These are phyloP conservation scores for Samsoniella hepiali DNA, from an alignment of 2,329 filamentous ascomycete genomes.

Conservation along the genomic window DNA sequence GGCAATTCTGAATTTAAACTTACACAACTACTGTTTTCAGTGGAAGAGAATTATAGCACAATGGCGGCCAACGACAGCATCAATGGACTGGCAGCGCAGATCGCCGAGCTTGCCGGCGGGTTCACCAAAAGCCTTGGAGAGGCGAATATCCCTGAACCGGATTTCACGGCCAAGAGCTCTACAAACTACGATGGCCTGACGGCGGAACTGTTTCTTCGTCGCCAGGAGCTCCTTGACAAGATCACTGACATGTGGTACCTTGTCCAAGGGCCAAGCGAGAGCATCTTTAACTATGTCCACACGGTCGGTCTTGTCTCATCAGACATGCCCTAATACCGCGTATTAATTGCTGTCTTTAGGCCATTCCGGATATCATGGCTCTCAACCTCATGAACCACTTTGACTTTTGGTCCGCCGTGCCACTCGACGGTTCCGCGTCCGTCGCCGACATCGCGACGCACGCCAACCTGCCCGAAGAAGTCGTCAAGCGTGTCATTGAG, in stretches of 20 bases:
- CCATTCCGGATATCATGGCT: conserved; percentile 41
- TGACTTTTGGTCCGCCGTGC: conserved; percentile 50
- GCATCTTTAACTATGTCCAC: conserved; percentile 44
- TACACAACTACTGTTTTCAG: no score
- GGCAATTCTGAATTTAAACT: no score
- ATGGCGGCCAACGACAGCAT: conserved; percentile 37
- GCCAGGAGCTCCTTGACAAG: conserved; percentile 43
- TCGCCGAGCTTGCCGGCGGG: conserved; percentile 41
- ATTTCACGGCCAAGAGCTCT: conserved; percentile 43
- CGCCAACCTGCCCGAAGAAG: conserved; percentile 37
- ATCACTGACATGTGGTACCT: conserved; percentile 46
- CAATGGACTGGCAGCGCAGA: conserved; percentile 42
- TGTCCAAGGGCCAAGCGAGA: conserved; percentile 47
- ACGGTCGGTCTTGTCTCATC: conserved; percentile 28
- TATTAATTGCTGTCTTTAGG: conserved; percentile 26
- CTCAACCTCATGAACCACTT: conserved; percentile 51
- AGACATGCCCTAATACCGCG: neutral
- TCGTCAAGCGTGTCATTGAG: conserved; percentile 37
- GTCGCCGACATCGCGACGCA: conserved; percentile 39
- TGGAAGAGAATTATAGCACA: neutral
- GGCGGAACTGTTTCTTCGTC: conserved; percentile 41
- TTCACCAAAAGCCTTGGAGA: conserved; percentile 41
- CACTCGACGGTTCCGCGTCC: conserved; percentile 43
- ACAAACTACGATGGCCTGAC: conserved; percentile 40
- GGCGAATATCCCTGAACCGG: conserved; percentile 41